A percentile compares a stretch with the other conserved stretches of the same genome.
Evolutionary conservation across 2,329 filamentous ascomycete species (phyloP).

Genomic region (Aspergillus alliaceus): DNA sequence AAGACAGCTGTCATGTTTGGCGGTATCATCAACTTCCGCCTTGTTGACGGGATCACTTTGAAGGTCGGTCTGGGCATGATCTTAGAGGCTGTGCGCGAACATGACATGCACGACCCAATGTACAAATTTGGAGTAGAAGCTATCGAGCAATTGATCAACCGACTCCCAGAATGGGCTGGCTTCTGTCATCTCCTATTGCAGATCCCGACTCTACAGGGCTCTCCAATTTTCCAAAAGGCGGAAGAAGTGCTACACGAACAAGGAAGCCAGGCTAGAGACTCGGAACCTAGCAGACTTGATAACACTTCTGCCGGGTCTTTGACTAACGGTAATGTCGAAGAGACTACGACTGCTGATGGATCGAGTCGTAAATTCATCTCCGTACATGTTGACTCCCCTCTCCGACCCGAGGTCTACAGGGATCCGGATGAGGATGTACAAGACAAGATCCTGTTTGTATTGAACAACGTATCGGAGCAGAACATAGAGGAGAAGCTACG

Average conservation of each 20-base stretch:
- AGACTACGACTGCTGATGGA: conserved; percentile 59
- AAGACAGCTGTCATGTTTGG: conserved; percentile 96
- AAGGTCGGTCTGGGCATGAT: conserved; percentile 98
- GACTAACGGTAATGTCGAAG: conserved; percentile 71
- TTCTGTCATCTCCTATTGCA: conserved; percentile 84
- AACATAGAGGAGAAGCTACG: conserved; percentile 82
- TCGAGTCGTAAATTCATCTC: conserved; percentile 72
- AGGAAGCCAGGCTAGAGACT: conserved; percentile 58
- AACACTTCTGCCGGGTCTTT: conserved; percentile 44
- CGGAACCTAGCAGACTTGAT: conserved; percentile 42
- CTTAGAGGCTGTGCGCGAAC: conserved; percentile 88
- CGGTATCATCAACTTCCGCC: conserved; percentile 89
- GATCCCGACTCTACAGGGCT: conserved; percentile 78
- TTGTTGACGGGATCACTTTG: conserved; percentile 85
- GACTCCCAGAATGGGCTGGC: conserved; percentile 91
- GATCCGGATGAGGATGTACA: conserved; percentile 83
- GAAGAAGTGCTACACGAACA: conserved; percentile 75
- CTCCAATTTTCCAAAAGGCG: conserved; percentile 79
- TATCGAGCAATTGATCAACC: conserved; percentile 79
- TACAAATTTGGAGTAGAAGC: conserved; percentile 98
- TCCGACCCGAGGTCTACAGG: conserved; percentile 66
- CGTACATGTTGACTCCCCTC: conserved; percentile 71
- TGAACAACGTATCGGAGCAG: conserved; percentile 93
- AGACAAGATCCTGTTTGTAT: conserved; percentile 89
- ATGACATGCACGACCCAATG: conserved; percentile 82